These are phyloP conservation scores for Myrica gale DNA, from an alignment of 306 rosid species.

Conservation along the genomic window DNA sequence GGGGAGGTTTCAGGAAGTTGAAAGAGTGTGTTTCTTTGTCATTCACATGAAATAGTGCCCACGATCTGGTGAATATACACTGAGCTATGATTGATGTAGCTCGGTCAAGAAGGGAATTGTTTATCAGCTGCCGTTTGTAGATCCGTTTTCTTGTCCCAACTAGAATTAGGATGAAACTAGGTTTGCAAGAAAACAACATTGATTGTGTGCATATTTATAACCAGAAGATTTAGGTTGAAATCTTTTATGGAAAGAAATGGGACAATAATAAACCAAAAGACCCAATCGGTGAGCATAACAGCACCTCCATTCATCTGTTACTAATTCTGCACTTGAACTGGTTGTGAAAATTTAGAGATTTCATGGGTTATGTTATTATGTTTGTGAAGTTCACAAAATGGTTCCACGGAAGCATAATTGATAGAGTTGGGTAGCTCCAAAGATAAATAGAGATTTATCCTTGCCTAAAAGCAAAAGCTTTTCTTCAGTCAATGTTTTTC, in stretches of 20 bases:
- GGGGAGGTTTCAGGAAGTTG: not conserved
- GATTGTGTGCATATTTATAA: slow-evolving; percentile 73
- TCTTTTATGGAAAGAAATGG: too few relatives aligned
- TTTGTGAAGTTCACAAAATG: too few relatives aligned
- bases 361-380: too few relatives aligned
- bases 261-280: too few relatives aligned
- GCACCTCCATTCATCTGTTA: too few relatives aligned
- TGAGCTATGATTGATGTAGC: not conserved
- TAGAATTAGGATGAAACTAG: not conserved
- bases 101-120: not conserved
- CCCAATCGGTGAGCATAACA: too few relatives aligned
- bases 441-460: too few relatives aligned
- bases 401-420: too few relatives aligned
- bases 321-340: too few relatives aligned
- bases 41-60: not conserved
- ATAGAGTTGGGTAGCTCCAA: too few relatives aligned
- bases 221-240: slow-evolving; percentile 13
- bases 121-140: not conserved
- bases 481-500: not conserved
- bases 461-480: too few relatives aligned
- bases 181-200: slow-evolving; percentile 54
- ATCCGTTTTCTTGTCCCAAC: not conserved
- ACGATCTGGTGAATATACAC: not conserved
- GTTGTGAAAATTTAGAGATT: too few relatives aligned
- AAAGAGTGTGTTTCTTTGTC: not conserved